Percentiles rank a stretch among this genome's conserved stretches.
Evolutionary conservation across 2,329 filamentous ascomycete genomes (phyloP).

Genomic region (Talaromyces pinophilus): DNA sequence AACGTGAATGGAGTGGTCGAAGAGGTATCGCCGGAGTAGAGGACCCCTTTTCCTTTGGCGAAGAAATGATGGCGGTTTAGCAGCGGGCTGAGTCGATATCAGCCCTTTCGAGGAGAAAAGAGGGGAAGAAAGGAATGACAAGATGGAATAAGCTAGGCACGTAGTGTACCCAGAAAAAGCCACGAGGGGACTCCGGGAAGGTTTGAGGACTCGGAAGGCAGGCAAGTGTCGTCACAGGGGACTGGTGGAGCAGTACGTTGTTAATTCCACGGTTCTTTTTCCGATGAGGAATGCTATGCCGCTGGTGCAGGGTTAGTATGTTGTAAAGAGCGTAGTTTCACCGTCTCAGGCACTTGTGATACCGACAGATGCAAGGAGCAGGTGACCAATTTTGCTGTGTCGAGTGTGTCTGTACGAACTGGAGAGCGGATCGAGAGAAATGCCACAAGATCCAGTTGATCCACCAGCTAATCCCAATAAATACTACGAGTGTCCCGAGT

Average conservation of each 20-base stretch:
- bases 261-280: slow-evolving; percentile 10
- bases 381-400: slow-evolving; percentile 18
- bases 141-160: slow-evolving; percentile 5
- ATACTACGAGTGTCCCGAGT: slow-evolving; percentile 1
- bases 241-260: slow-evolving; percentile 13
- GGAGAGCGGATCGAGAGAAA: slow-evolving; percentile 24
- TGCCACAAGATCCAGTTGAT: slow-evolving; percentile 20
- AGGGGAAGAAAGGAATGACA: slow-evolving; percentile 7
- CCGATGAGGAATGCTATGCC: slow-evolving; percentile 14
- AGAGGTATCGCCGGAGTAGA: slow-evolving; percentile 80
- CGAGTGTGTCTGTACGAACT: slow-evolving; percentile 4
- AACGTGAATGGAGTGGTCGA: slow-evolving; percentile 61
- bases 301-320: slow-evolving; percentile 9
- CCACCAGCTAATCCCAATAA: slow-evolving; percentile 15
- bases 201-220: slow-evolving; percentile 1
- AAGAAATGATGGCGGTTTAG: slow-evolving; percentile 79
- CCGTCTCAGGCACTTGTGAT: slow-evolving; percentile 24
- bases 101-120: slow-evolving; percentile 54
- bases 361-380: slow-evolving; percentile 24
- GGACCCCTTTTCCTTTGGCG: slow-evolving; percentile 63
- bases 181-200: slow-evolving; percentile 15
- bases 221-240: slow-evolving; percentile 16
- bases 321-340: slow-evolving; percentile 13
- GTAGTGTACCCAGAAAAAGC: slow-evolving; percentile 12
- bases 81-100: slow-evolving; percentile 71